phyloP scores from a whole-genome alignment of 139 green algal species.

The Coelastrella sp. region DNA sequence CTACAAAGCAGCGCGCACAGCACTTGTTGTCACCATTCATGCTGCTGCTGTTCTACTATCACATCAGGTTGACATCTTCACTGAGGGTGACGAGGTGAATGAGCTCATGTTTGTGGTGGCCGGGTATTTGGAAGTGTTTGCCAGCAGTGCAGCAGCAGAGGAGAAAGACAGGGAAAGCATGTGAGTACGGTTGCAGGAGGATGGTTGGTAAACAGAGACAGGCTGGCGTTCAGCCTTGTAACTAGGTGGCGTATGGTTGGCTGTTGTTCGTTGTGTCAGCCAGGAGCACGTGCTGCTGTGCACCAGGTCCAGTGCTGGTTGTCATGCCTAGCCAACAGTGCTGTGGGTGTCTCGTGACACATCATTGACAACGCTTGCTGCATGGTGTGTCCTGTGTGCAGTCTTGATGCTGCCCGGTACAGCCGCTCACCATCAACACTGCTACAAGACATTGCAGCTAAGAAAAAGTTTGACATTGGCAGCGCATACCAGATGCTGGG shows the following conservation, averaged over 20 bases:
- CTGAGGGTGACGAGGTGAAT: slow-evolving; percentile 64
- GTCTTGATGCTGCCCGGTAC: slow-evolving; percentile 17
- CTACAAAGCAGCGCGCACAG: background rate
- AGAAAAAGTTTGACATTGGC: background rate
- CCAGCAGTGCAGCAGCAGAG: background rate
- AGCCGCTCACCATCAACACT: background rate
- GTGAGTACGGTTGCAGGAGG: background rate
- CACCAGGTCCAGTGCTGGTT: background rate
- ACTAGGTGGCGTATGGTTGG: no score
- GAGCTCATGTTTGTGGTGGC: slow-evolving; percentile 67
- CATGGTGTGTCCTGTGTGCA: background rate
- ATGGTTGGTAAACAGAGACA: background rate
- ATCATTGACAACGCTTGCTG: background rate
- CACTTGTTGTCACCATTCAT: background rate
- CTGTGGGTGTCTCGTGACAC: background rate
- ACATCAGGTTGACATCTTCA: slow-evolving; percentile 62
- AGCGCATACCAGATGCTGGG: slow-evolving; percentile 16
- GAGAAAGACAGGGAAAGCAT: slow-evolving; percentile 6
- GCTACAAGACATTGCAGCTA: background rate
- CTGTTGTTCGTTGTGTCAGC: no score
- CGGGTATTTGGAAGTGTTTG: slow-evolving; percentile 46
- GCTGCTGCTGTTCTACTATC: background rate
- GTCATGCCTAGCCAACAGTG: background rate
- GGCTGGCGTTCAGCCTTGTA: no score
- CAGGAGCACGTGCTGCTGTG: background rate